Conservation (phyloP, 1,284 basidiomycete genomes). For the Leccinum huronense region DNA sequence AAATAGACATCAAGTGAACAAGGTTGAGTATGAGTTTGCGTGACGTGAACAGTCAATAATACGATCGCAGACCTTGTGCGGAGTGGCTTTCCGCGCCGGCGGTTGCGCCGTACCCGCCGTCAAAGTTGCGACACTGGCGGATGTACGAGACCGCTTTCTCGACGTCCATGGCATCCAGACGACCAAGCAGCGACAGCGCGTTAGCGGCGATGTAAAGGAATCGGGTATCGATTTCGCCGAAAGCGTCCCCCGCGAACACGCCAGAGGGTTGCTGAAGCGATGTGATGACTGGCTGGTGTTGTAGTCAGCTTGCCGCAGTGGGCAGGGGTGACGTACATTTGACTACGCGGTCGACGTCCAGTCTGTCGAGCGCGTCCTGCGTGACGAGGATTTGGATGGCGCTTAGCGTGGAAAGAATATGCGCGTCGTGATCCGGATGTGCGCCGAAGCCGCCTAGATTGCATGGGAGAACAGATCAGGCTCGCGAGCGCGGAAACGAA, state of each 20-base stretch:
- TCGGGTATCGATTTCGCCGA: slow-evolving; percentile 90
- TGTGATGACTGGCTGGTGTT: slow-evolving; percentile 64
- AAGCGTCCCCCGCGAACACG: slow-evolving; percentile 85
- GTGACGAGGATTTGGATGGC: slow-evolving; percentile 91
- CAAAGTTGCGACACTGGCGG: slow-evolving; percentile 83
- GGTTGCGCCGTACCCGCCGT: slow-evolving; percentile 88
- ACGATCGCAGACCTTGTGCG: slow-evolving; percentile 66
- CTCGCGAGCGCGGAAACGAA: slow-evolving; percentile 38
- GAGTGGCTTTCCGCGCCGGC: slow-evolving; percentile 92
- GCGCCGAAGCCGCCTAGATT: slow-evolving; percentile 85
- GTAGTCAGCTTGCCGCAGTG: slow-evolving; percentile 3
- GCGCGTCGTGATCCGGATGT: slow-evolving; percentile 91
- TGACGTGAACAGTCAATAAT: neutral
- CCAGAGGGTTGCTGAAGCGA: slow-evolving; percentile 72
- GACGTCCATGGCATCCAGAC: slow-evolving; percentile 59
- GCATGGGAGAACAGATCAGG: slow-evolving; percentile 5
- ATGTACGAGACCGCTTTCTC: slow-evolving; percentile 77
- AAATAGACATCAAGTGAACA: neutral
- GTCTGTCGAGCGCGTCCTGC: slow-evolving; percentile 74
- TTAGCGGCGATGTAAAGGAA: slow-evolving; percentile 88
- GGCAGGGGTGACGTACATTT: slow-evolving; percentile 52
- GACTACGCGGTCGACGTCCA: slow-evolving; percentile 71
- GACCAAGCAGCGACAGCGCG: slow-evolving; percentile 79
- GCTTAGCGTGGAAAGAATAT: slow-evolving; percentile 83
- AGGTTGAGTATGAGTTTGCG: neutral